Evolutionary conservation across 2,329 filamentous ascomycete species (phyloP).

Genomic region (Drechslera avenae): DNA sequence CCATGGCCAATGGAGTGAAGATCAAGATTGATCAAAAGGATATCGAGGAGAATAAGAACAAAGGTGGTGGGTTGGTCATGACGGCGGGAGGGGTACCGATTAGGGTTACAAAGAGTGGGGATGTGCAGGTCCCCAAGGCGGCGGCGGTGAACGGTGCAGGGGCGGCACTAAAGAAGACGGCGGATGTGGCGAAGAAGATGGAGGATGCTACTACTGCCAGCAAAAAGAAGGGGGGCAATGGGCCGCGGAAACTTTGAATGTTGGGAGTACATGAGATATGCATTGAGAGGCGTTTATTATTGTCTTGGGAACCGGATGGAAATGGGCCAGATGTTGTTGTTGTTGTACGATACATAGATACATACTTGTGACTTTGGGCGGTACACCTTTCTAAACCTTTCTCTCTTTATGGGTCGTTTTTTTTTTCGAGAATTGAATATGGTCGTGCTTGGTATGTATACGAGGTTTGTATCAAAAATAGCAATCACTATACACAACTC

Average conservation of each 20-base stretch:
- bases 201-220: too few species aligned
- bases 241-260: constrained; percentile 13
- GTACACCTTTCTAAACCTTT: too few species aligned
- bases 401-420: too few species aligned
- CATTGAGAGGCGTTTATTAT: neutral
- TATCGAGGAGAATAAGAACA: constrained; percentile 39
- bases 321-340: too few species aligned
- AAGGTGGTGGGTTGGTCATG: constrained; percentile 33
- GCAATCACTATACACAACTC: too few species aligned
- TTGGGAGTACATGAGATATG: neutral
- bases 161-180: neutral
- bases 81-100: constrained; percentile 42
- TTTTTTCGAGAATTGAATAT: too few species aligned
- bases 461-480: too few species aligned
- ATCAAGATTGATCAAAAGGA: constrained; percentile 42
- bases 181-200: constrained; percentile 10
- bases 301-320: neutral
- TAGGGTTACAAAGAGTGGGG: constrained; percentile 36
- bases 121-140: neutral
- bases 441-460: too few species aligned
- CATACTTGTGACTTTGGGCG: neutral
- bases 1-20: constrained; percentile 36
- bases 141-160: constrained; percentile 1
- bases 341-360: neutral
- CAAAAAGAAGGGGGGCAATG: neutral